These are phyloP conservation scores for Rostrohypoxylon terebratum DNA, from an alignment of 495 filamentous ascomycete species.

Conservation along the genomic window DNA sequence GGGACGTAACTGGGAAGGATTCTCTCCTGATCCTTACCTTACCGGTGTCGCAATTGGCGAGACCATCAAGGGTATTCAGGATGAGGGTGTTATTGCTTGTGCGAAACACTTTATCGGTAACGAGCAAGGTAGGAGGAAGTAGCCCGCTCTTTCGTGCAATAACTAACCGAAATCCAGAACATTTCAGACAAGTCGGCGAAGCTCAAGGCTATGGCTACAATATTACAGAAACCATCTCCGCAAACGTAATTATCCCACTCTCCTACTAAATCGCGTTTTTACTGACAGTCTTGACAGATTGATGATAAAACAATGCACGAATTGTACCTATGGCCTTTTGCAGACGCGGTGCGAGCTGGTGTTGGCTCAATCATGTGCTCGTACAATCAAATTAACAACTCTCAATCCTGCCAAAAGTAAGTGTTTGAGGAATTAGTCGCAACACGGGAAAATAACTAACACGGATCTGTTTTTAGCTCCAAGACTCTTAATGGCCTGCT, in stretches of 20 bases:
- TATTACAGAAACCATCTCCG: conserved; percentile 73
- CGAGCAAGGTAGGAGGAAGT: conserved; percentile 60
- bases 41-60: conserved; percentile 79
- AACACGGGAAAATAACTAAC: conserved; percentile 63
- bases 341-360: conserved; percentile 63
- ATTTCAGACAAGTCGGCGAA: conserved; percentile 83
- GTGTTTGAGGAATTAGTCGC: background rate
- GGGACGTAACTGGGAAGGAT: conserved; percentile 93
- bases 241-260: conserved; percentile 61
- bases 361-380: conserved; percentile 93
- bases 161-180: conserved; percentile 60
- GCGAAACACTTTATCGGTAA: conserved; percentile 86
- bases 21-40: conserved; percentile 79
- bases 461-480: conserved; percentile 65
- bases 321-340: conserved; percentile 81
- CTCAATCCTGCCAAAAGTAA: conserved; percentile 80
- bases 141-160: background rate
- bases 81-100: conserved; percentile 82
- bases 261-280: no score
- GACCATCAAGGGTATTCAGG: conserved; percentile 84
- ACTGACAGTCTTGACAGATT: conserved; percentile 49
- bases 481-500: conserved; percentile 83
- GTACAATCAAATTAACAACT: conserved; percentile 93
- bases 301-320: conserved; percentile 97
- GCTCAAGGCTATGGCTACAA: conserved; percentile 70